Evolutionary conservation across 108 stramenopile species (phyloP), one percentile per base, ranked within the genome.

Genomic region (Skeletonema grethae): DNA sequence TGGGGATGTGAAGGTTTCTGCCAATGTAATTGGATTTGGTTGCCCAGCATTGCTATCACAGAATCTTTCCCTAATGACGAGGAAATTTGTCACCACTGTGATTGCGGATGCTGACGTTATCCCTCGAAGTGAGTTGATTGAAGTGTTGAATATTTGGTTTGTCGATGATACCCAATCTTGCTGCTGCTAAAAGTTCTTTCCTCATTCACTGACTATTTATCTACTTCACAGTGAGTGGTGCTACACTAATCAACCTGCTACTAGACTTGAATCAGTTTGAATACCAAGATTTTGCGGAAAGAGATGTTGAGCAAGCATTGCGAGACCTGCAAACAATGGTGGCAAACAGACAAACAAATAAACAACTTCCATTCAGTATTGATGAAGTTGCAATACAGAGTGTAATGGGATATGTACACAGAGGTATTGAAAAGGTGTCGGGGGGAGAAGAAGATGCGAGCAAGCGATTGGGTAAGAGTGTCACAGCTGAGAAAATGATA

Each of bases 21-120:
- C 80, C 2, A 62, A 80, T 69, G 90, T 86, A 3, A 77, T 90
- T 57, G 88, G 86, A 4, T 93, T 93, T 65, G 92, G 92, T 5
- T 93, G 92, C 73, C 92, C 92, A 12, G 89, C 92, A 8, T 35
- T 89, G 4, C 61, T 93, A 28, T 85, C 84, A 22, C 48, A 80
- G 56, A 76, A 86, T 59, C 79, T 89, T 9, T 89, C 90, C 0
- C 73, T 78, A 15, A 65, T 50, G 18, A 79, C 84, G 24, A 75
- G 86, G 58, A 84, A 86, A 31, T 88, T 76, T 30, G 72, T 90
- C 38, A 89, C 90, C 10, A 90, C 92, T 4, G 86, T 93, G 32
- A 76, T 93, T 10, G 73, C 78, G 0, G 92, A 93, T 70, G 81
- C 77, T 36, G 92, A 93, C 67, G 61, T 88, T 48, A 84, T 93